These are phyloP conservation scores for Flaveria bidentis DNA, from an alignment of 129 eudicot genomes.

Conservation along the genomic window DNA sequence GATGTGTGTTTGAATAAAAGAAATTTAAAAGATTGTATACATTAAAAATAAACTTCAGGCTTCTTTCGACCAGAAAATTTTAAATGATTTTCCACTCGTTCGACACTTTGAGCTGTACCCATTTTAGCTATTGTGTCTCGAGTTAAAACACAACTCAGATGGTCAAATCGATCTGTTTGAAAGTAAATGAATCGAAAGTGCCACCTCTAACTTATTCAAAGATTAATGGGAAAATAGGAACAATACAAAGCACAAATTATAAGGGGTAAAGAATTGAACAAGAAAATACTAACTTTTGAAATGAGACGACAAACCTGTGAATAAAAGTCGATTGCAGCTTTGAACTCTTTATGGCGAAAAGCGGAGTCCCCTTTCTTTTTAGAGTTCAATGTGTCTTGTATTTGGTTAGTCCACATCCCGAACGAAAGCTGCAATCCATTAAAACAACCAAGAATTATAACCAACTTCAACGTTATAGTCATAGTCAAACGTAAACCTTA, in stretches of 20 bases:
- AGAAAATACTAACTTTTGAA: background rate
- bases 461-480: slow-evolving; percentile 14
- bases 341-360: slow-evolving; percentile 82
- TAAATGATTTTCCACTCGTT: too few species aligned
- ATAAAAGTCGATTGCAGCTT: slow-evolving; percentile 75
- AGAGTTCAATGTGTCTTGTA: slow-evolving; percentile 88
- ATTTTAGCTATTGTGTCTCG: too few species aligned
- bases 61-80: too few species aligned
- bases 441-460: slow-evolving; percentile 5
- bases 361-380: slow-evolving; percentile 92
- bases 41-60: background rate
- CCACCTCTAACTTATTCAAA: too few species aligned
- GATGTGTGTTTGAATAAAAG: too few species aligned
- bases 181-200: too few species aligned
- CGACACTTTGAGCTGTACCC: too few species aligned
- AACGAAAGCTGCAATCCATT: slow-evolving; percentile 68
- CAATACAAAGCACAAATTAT: too few species aligned
- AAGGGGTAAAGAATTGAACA: background rate
- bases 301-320: slow-evolving; percentile 52
- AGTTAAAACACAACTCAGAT: too few species aligned
- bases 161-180: too few species aligned
- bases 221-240: too few species aligned
- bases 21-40: too few species aligned
- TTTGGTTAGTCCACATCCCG: slow-evolving; percentile 96
- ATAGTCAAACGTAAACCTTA: slow-evolving; percentile 9